A percentile compares a stretch with the other conserved stretches of the same genome.
These are phyloP conservation scores for Lactarius hatsudake DNA, from an alignment of 768 basidiomycete genomes.

Conservation along the genomic window DNA sequence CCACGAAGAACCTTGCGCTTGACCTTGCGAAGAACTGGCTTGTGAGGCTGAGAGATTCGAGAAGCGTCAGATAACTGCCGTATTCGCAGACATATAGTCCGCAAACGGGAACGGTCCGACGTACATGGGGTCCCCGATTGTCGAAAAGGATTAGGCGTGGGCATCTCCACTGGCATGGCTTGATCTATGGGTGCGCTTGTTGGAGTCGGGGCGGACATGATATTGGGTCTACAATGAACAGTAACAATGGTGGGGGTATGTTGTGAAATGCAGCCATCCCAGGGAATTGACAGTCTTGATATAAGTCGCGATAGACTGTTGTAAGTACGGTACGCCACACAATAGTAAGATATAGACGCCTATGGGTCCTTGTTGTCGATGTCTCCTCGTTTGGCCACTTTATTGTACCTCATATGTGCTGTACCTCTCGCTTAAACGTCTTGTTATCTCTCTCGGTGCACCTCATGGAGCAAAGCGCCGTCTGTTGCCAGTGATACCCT, in stretches of 20 bases:
- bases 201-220: not conserved
- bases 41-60: not conserved
- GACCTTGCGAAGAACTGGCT: not conserved
- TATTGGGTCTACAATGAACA: not conserved
- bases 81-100: not conserved
- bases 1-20: not conserved
- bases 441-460: not conserved
- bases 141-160: not conserved
- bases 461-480: not conserved
- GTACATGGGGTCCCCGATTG: not conserved
- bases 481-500: not conserved
- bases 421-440: not conserved
- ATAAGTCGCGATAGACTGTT: not conserved
- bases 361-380: not conserved
- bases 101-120: not conserved
- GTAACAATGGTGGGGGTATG: not conserved
- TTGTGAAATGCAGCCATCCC: not conserved
- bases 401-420: not conserved
- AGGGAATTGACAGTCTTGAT: not conserved
- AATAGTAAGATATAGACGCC: not conserved
- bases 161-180: not conserved
- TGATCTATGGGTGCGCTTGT: not conserved
- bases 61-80: not conserved
- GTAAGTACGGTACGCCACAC: not conserved
- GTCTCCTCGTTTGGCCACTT: not conserved